Base-by-base conservation (phyloP, 352 stramenopile species). In the Globisporangium megalacanthum region DNA sequence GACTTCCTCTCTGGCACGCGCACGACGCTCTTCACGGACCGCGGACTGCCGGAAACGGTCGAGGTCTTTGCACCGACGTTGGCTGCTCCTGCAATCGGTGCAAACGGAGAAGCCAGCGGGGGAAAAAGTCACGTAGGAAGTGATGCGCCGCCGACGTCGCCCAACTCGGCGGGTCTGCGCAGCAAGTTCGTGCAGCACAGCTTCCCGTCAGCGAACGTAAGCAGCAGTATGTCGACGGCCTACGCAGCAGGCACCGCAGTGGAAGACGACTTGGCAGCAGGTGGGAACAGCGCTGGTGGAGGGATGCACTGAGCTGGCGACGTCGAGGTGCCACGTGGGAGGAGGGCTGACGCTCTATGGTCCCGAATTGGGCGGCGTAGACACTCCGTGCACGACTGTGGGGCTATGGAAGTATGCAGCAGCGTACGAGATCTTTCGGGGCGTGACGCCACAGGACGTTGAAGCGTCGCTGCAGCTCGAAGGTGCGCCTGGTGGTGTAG, bases 371-470 rank as follows among this genome's bases (percentile, higher is more conserved):
- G 54, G 35, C 25, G 36, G 47, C 39, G 33, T 49, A 92, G 82
- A 88, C 48, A 63, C 76, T 29, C 78, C 78, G 17, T 90, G 76
- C 48, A 88, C 79, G 58, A 87, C 76, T 2, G 72, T 67, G 25
- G 79, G 82, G 5, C 52, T 92, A 44, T 92, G 82, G 82, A 81
- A 75, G 42, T 90, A 85, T 56, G 39, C 83, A 33, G 69, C 69
- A 20, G 70, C 75, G 8, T 87, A 79, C 55, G 72, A 77, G 47
- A 86, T 79, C 54, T 90, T 88, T 39, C 79, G 81, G 46, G 74
- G 65, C 22, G 72, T 89, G 22, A 75, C 69, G 49, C 66, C 71
- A 5, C 72, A 79, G 55, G 79, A 88, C 37, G 84, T 89, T 58
- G 74, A 85, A 13, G 59, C 74, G 39, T 65, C 67, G 2, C 61